Base-by-base conservation (phyloP, 495 filamentous ascomycete species). In the Schizothecium vesticola region DNA sequence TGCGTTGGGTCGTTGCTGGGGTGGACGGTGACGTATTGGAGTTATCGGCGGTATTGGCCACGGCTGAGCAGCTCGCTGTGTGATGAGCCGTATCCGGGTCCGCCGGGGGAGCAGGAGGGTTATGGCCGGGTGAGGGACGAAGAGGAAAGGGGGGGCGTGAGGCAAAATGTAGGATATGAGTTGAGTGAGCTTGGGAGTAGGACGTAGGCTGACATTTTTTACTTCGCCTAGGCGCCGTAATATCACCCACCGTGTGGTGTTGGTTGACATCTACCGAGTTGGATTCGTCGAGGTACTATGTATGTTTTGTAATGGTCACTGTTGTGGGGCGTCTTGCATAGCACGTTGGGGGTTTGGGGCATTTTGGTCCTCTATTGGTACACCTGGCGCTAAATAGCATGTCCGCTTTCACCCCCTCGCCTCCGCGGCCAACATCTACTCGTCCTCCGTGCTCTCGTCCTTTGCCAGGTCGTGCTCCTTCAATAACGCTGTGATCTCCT, bases 401-500 rank as follows among this genome's bases (percentile, higher is more conserved):
- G 59, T 67, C 61, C 55, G 13, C 56, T 22, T 66, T 63, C 28
- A 57, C 64, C 26, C 1, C 19, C 24, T 24, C 33, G 22, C 10
- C 55, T 25, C n/a, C 24, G 31, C 24, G 28, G 6, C 25, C 65
- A 29, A 22, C 67, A 11, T 29, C 67, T 80, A 85, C 76, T 83
- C 81, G 61, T 84, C 87, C 78, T 96, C 93, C 61, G 87, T 83
- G 74, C 88, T 89, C 76, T 94, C 90, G 62, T 89, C 86, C 86
- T 96, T 97, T 66, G 93, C 96, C 78, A 99, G 78, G 75, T 93
- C 93, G 76, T 98, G 94, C 84, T 98, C 92, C 83, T 91, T 94
- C 74, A 99, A 82, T 76, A 99, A 85, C 56, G 92, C 88, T 75
- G 90, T 93, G 75, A 99, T 99, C 85, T 97, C 95, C 71, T 98